Base-by-base conservation (phyloP, 2,329 filamentous ascomycete genomes). In the Trichoderma arundinaceum region DNA sequence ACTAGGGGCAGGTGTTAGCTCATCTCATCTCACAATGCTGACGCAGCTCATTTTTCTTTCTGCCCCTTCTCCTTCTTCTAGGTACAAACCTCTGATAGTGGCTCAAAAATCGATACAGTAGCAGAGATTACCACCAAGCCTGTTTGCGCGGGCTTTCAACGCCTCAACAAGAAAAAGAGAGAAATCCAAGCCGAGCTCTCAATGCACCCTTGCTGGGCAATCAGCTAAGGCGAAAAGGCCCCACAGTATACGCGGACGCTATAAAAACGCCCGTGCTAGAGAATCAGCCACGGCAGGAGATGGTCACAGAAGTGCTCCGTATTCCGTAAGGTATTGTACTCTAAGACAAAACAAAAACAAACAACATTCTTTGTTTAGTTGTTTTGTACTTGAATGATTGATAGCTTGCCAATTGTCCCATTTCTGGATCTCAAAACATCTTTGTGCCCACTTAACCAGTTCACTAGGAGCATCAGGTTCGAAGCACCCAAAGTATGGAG, bases 161-260 rank as follows among this genome's bases (percentile, higher is more conserved):
- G 48, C 48, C 48, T 10, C 35, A 38, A 38, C 10, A 38, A 38
- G 7, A 38, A 38, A 38, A 10, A 38, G 7, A 38, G 10, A 38
- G 35, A 28, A 28, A 28, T 28, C 22, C 22, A 28, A 28, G 22
- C 22, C 22, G 4, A 28, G 22, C 22, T 28, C 22, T 28, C 22
- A 41, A 41, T 48, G 43, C 56, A 22, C 54, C 54, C 39, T 57
- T 32, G 22, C 5, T 32, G 35, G 32, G 35, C 53, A 43, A 43
- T 17, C 28, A 19, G 53, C 53, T 28, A 15, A 28, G 43, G n/a
- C 22, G 43, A 17, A 10, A n/a, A 60, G 32, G 19, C 44, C 19
- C 57, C 57, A 41, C 44, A 35, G 12, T 35, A 44, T 53, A 53
- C 59, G 35, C 59, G 48, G 48, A 52, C 59, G 13, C 38, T 62